Percentiles rank a stretch among this genome's conserved stretches.
Conservation (phyloP, 805 yeast species). For the Candida tallmaniae region DNA sequence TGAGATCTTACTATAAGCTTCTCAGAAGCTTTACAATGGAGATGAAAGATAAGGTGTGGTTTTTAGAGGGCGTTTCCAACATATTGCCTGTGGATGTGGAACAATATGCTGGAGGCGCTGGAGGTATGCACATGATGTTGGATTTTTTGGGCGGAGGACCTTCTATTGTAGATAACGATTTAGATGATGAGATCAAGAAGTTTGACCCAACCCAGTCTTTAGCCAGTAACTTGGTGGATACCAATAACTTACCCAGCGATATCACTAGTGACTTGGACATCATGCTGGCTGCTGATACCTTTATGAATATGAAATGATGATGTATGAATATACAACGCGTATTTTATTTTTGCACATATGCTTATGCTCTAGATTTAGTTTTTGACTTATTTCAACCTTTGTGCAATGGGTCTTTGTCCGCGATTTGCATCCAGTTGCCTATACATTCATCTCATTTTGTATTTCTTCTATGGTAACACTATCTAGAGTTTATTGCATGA, state of each 20-base stretch:
- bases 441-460: no score
- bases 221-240: slow-evolving; percentile 46
- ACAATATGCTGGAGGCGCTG: slow-evolving; percentile 79
- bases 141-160: slow-evolving; percentile 75
- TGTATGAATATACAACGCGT: no score
- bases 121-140: slow-evolving; percentile 90
- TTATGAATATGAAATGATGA: slow-evolving; percentile 29
- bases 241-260: slow-evolving; percentile 55
- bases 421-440: no score
- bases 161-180: slow-evolving; percentile 34
- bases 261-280: slow-evolving; percentile 47
- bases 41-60: slow-evolving; percentile 90
- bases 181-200: slow-evolving; percentile 35
- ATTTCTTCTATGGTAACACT: no score
- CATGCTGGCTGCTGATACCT: slow-evolving; percentile 45
- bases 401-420: no score
- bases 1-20: slow-evolving; percentile 81
- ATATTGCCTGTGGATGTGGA: slow-evolving; percentile 91
- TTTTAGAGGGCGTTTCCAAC: slow-evolving; percentile 83
- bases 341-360: no score
- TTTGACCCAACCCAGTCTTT: slow-evolving; percentile 43
- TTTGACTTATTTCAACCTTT: no score
- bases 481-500: no score
- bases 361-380: no score
- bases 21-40: slow-evolving; percentile 78